Conservation (phyloP, 768 basidiomycete genomes). For the Tephrocybe sp. region DNA sequence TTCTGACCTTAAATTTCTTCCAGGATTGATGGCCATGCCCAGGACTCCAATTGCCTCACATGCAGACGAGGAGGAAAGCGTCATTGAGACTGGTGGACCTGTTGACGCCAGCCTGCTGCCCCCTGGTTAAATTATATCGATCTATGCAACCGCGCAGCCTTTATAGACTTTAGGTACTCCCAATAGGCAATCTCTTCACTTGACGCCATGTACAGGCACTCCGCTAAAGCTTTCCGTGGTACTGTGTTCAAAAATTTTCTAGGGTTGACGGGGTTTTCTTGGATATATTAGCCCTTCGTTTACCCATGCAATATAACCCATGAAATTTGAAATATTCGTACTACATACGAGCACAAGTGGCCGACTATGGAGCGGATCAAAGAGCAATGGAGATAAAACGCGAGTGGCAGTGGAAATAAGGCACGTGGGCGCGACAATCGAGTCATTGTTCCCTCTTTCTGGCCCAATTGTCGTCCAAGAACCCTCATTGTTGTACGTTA, state of each 20-base stretch:
- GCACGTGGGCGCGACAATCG: conserved; percentile 41
- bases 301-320: too few relatives aligned
- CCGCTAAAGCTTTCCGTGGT: too few relatives aligned
- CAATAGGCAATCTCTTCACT: too few relatives aligned
- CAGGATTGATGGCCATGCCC: conserved; percentile 98
- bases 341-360: too few relatives aligned
- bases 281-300: too few relatives aligned
- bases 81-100: conserved; percentile 38
- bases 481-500: conserved; percentile 13
- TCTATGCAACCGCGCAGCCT: not conserved
- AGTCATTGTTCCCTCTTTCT: conserved; percentile 14
- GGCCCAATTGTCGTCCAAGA: conserved; percentile 1
- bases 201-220: too few relatives aligned
- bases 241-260: too few relatives aligned
- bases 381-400: conserved; percentile 7
- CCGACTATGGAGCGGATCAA: not conserved
- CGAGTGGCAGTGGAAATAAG: conserved; percentile 17
- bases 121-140: conserved; percentile 64
- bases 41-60: conserved; percentile 75
- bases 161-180: too few relatives aligned
- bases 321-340: too few relatives aligned
- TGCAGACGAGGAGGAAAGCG: conserved; percentile 30
- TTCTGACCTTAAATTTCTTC: conserved; percentile 5
- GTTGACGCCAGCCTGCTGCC: conserved; percentile 92
- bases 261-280: too few relatives aligned